These are phyloP conservation scores for Theobroma cacao DNA, from an alignment of 345 rosid species.

Conservation along the genomic window DNA sequence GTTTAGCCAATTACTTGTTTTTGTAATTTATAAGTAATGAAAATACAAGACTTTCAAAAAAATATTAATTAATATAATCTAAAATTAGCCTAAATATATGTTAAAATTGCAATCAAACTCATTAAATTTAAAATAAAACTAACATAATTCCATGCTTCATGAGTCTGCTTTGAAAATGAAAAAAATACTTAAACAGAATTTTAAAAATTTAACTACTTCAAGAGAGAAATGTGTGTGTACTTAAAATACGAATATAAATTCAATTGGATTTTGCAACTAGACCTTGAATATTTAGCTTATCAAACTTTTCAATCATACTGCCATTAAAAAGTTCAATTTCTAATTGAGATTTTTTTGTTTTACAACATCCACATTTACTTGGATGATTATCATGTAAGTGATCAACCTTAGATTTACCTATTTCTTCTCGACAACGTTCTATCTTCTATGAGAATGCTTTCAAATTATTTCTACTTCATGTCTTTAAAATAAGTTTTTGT, in stretches of 20 bases:
- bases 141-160: too few species aligned
- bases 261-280: background rate
- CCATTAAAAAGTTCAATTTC: background rate
- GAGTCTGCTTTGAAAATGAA: background rate
- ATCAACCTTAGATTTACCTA: background rate
- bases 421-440: background rate
- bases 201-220: background rate
- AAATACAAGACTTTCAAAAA: too few species aligned
- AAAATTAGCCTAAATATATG: too few species aligned
- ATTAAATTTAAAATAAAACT: too few species aligned
- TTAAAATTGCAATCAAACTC: too few species aligned
- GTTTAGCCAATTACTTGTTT: too few species aligned
- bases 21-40: too few species aligned
- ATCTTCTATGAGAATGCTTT: background rate
- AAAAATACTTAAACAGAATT: background rate
- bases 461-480: background rate
- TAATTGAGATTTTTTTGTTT: conserved; percentile 19
- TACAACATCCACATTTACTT: conserved; percentile 66
- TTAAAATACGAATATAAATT: background rate
- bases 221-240: background rate
- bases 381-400: conserved; percentile 91
- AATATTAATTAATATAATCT: too few species aligned
- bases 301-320: background rate
- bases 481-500: too few species aligned
- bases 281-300: background rate